Evolutionary conservation across 2,329 filamentous ascomycete species (phyloP).

Genomic region (Clathrospora elynae): DNA sequence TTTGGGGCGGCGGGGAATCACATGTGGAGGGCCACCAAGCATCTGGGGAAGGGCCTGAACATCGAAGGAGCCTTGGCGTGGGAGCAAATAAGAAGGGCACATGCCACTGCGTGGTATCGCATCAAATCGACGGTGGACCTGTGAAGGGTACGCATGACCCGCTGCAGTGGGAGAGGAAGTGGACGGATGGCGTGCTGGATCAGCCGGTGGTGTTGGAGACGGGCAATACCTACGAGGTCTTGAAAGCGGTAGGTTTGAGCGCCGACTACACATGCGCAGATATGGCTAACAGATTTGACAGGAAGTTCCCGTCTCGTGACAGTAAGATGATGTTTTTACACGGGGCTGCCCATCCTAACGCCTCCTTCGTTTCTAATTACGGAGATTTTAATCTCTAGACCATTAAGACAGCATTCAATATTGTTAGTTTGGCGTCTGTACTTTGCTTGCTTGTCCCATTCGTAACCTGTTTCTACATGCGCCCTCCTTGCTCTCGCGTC

Average conservation of each 20-base stretch:
- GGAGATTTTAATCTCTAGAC: too few relatives aligned
- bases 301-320: conserved; percentile 11
- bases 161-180: conserved; percentile 22
- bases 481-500: too few relatives aligned
- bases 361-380: too few relatives aligned
- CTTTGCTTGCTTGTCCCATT: too few relatives aligned
- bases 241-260: conserved; percentile 19
- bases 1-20: conserved; percentile 11
- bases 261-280: not conserved
- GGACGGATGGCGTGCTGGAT: conserved; percentile 14
- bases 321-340: too few relatives aligned
- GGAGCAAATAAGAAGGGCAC: not conserved
- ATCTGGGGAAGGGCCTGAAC: not conserved
- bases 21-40: conserved; percentile 1
- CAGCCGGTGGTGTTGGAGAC: conserved; percentile 7
- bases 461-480: too few relatives aligned
- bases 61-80: not conserved
- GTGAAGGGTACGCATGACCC: conserved; percentile 8
- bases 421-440: too few relatives aligned
- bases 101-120: conserved; percentile 5
- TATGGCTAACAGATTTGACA: not conserved
- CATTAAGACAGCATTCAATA: too few relatives aligned
- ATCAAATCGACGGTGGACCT: conserved; percentile 2
- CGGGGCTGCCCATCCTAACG: too few relatives aligned
- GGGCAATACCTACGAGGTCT: conserved; percentile 11